Conservation (phyloP, 2,329 filamentous ascomycete species). For the Aspergillus calidoustus region DNA sequence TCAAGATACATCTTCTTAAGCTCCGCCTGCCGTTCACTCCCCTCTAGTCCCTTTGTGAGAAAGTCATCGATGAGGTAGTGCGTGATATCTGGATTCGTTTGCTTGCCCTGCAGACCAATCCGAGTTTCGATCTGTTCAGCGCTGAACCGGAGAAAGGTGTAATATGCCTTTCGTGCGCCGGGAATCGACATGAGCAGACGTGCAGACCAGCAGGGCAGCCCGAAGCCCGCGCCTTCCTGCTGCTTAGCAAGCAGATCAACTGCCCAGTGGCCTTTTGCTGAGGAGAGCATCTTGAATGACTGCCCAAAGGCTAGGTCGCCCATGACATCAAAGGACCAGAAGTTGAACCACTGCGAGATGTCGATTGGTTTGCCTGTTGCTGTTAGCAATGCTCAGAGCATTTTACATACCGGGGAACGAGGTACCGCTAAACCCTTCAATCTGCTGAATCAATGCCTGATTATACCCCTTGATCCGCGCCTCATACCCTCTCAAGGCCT, state of each 20-base stretch:
- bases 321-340: conserved; percentile 5
- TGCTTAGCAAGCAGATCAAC: not conserved
- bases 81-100: not conserved
- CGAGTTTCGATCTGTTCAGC: not conserved
- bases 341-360: conserved; percentile 5
- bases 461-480: conserved; percentile 13
- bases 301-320: conserved; percentile 4
- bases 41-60: not conserved
- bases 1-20: not conserved
- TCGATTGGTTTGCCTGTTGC: not conserved
- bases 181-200: not conserved
- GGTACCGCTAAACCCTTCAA: not conserved
- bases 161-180: not conserved
- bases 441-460: not conserved
- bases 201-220: not conserved
- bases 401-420: not conserved
- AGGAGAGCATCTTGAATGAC: conserved; percentile 1
- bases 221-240: not conserved
- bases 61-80: conserved; percentile 6
- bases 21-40: not conserved
- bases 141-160: not conserved
- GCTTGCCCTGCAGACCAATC: not conserved
- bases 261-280: conserved; percentile 1
- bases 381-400: not conserved
- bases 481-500: conserved; percentile 1